Evolutionary conservation across 495 filamentous ascomycete genomes (phyloP).

Genomic region (Tuber indicum): DNA sequence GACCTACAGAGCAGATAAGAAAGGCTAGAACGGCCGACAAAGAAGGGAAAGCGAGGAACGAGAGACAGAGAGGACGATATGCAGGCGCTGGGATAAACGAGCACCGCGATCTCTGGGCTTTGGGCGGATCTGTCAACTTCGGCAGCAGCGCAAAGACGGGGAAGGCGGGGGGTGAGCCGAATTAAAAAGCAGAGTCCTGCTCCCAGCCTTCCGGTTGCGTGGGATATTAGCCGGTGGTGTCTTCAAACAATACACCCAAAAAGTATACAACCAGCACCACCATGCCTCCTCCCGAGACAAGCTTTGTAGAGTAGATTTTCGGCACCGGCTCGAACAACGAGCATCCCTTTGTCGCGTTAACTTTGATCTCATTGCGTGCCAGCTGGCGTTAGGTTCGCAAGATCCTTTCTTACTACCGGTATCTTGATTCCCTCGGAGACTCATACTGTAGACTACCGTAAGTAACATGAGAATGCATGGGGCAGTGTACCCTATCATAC

Average conservation of each 20-base stretch:
- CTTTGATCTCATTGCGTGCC: not conserved
- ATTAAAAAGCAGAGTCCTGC: slow-evolving; percentile 14
- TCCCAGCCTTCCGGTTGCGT: slow-evolving; percentile 32
- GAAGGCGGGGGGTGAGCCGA: slow-evolving; percentile 5
- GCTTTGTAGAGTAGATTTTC: not conserved
- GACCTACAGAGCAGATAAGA: not conserved
- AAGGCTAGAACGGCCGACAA: not conserved
- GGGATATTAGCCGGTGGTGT: slow-evolving; percentile 34
- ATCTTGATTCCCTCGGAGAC: not conserved
- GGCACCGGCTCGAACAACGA: not conserved
- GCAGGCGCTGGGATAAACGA: slow-evolving; percentile 28
- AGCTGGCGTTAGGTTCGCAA: not conserved
- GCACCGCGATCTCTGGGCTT: slow-evolving; percentile 34
- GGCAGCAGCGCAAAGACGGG: slow-evolving; percentile 16
- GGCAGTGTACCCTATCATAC: not conserved
- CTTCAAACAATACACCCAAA: not conserved
- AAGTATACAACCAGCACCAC: not conserved
- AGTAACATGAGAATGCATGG: not conserved
- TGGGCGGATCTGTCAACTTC: slow-evolving; percentile 31
- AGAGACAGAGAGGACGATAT: not conserved
- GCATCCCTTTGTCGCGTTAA: not conserved
- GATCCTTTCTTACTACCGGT: not conserved
- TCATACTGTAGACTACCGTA: not conserved
- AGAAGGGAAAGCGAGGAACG: not conserved
- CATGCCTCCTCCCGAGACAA: not conserved